Evolutionary conservation across 495 filamentous ascomycete genomes (phyloP), one percentile per base, ranked within the genome.

Genomic region (Podospora pseudopauciseta): DNA sequence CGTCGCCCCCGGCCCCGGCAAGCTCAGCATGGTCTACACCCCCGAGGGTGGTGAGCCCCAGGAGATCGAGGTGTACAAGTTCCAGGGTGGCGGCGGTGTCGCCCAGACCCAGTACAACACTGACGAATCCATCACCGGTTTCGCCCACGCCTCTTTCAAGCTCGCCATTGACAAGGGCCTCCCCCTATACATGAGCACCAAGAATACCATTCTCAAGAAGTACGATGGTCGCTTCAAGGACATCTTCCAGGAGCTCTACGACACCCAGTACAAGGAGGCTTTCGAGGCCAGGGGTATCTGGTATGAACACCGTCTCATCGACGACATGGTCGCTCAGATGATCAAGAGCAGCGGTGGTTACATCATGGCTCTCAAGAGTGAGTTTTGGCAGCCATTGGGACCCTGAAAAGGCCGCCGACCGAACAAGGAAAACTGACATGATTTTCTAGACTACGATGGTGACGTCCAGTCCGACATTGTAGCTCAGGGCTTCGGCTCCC

Each of bases 251-350:
- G 91, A 96, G 75, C 87, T 98, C 70, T 99, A 92, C 81, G 92
- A 98, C 72, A 86, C 84, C 49, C 83, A 89, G 74, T 99, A 98
- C 85, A 88, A 90, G 84, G 86, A 86, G 76, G 86, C 90, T 61
- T 98, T 98, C 77, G 92, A 97, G 75, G 90, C 90, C 73, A 91
- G 92, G 84, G 84, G 85, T 60, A 97, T 97, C 82, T 98, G 95
- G 95, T 99, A 99, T 78, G 95, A 99, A 89, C 95, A 99, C 82
- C 90, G 95, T 72, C 84, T 99, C 49, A 98, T 99, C 75, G 95
- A 99, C 82, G 95, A 99, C 83, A 99, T 99, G 95, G 95, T 99
- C 66, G 95, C 95, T 61, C 94, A 99, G 87, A 99, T 99, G 95
- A 92, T 99, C 85, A 99, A 99, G 88, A 92, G 88, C 80, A 89